Conservation (phyloP, 2,329 filamentous ascomycete species). For the Rugonectria rugulosa region DNA sequence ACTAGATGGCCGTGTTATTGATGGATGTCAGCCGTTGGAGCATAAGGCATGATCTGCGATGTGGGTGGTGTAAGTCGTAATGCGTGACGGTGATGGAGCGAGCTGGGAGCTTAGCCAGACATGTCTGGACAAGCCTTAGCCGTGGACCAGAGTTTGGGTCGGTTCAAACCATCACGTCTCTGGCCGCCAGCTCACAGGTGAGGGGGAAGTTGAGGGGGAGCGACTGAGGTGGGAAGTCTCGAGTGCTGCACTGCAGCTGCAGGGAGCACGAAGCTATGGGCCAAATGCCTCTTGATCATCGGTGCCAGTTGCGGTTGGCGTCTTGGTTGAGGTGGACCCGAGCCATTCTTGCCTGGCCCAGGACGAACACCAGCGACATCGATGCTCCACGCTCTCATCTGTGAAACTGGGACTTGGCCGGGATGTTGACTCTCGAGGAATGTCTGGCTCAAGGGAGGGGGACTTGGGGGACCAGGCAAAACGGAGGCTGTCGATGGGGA, state of each 20-base stretch:
- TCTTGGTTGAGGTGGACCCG: no score
- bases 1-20: no score
- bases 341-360: no score
- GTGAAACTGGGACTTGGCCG: not conserved
- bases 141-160: conserved; percentile 9
- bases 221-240: not conserved
- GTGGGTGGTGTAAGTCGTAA: conserved; percentile 13
- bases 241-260: not conserved
- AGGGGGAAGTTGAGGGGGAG: not conserved
- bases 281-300: not conserved
- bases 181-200: not conserved
- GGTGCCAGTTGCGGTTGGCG: not conserved
- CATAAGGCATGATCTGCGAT: not conserved
- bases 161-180: conserved; percentile 11
- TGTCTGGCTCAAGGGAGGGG: no score
- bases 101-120: not conserved
- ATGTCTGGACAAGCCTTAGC: not conserved
- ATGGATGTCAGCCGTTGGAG: not conserved
- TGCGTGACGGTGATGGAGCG: not conserved
- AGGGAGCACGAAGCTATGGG: not conserved
- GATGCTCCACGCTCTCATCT: not conserved
- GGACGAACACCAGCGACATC: not conserved
- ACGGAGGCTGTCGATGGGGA: no score
- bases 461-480: no score
- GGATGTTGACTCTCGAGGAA: conserved; percentile 2